Base-by-base conservation (phyloP, 208 protist genomes). In the Trypanosoma lewisi region DNA sequence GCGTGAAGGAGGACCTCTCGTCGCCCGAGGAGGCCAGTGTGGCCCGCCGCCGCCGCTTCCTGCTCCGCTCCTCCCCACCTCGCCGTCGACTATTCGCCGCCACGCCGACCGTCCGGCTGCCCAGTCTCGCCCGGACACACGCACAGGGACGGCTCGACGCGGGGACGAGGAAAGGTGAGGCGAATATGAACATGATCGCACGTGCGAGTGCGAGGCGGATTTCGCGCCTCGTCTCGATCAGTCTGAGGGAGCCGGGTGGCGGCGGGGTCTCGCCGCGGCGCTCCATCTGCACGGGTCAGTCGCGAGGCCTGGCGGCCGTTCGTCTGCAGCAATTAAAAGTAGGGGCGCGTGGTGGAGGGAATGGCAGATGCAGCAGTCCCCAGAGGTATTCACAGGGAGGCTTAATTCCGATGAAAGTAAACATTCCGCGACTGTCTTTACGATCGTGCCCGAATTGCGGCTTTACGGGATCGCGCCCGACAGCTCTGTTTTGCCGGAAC, bases 401-500 rank as follows among this genome's bases (percentile, higher is more conserved):
- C 2, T 55, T 69, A 2, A 42, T 54, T 9, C 52, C 41, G 21
- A 23, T 51, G 5, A 54, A 61, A n/a, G 31, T 16, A 21, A n/a
- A 31, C 17, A 21, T 47, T 52, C 19, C 28, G 23, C 51, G 34
- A 42, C 39, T 28, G 47, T 30, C 42, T 8, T 27, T 33, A 28
- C 58, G 39, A 27, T 21, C 23, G 4, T 69, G 63, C 52, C 33
- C 17, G 5, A 45, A 14, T 16, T 59, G 63, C 41, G 63, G 63
- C 16, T 59, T 69, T 33, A 12, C 7, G 25, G n/a, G 33, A 36
- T 12, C 21, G 8, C 6, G 63, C 3, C 21, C 11, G n/a, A 61
- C 63, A 42, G 52, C 53, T 27, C 51, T 17, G 4, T 69, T 69
- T 21, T 69, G 53, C 51, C 45, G 52, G 30, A 60, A 55, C 8